Conservation (phyloP, 2,329 filamentous ascomycete genomes). For the Phoma sp. region DNA sequence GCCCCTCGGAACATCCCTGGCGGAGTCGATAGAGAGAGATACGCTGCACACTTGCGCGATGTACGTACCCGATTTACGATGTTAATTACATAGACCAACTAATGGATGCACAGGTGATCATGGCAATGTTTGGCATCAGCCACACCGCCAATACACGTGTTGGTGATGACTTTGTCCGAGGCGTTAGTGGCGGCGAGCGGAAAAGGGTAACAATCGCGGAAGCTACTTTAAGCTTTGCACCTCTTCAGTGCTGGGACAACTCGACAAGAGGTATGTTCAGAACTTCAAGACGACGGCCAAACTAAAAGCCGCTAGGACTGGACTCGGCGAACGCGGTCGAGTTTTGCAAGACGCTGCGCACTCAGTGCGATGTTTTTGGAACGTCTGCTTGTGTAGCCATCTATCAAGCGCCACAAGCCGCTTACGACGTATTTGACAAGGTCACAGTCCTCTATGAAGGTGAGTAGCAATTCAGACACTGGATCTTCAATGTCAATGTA, state of each 20-base stretch:
- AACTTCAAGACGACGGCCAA: conserved; percentile 1
- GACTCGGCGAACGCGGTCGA: conserved; percentile 59
- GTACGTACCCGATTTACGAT: conserved; percentile 2
- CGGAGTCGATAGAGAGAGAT: conserved; percentile 61
- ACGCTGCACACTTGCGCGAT: conserved; percentile 68
- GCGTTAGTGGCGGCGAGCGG: conserved; percentile 74
- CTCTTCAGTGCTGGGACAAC: conserved; percentile 56
- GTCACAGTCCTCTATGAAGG: conserved; percentile 74
- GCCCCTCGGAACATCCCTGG: conserved; percentile 65
- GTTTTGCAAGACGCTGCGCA: conserved; percentile 61
- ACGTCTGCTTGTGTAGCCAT: conserved; percentile 52
- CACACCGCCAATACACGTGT: conserved; percentile 74
- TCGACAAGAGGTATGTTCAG: conserved; percentile 20
- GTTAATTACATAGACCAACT: not conserved
- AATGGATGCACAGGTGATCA: conserved; percentile 58
- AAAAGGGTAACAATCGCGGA: conserved; percentile 35
- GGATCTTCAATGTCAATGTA: not conserved
- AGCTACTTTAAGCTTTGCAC: conserved; percentile 24
- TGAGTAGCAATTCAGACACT: conserved; percentile 34
- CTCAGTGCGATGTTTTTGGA: conserved; percentile 57
- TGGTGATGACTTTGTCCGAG: conserved; percentile 74
- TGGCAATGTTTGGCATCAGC: conserved; percentile 76
- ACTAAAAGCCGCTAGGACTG: conserved; percentile 24
- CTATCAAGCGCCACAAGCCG: conserved; percentile 71
- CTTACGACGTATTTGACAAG: conserved; percentile 72